Evolutionary conservation across 257 asterid species (phyloP).

Genomic region (Eucommia ulmoides): DNA sequence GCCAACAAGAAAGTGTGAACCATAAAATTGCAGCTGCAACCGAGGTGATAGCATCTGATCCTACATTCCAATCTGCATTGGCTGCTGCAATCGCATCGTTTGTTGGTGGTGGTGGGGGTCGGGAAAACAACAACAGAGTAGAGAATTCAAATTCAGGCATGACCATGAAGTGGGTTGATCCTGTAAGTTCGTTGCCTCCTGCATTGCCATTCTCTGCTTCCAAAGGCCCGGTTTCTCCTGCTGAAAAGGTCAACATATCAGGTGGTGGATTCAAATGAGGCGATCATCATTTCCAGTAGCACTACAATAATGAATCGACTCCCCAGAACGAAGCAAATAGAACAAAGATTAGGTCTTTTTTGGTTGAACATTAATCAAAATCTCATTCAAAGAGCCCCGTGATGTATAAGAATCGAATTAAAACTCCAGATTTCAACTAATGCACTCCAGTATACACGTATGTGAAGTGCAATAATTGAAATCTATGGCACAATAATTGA

Average conservation of each 20-base stretch:
- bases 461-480: too few relatives aligned
- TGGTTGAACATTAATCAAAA: too few relatives aligned
- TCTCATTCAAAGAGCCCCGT: too few relatives aligned
- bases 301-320: too few relatives aligned
- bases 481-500: too few relatives aligned
- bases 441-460: too few relatives aligned
- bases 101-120: constrained; percentile 12
- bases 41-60: constrained; percentile 23
- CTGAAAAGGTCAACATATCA: constrained; percentile 13
- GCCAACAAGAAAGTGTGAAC: neutral
- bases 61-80: constrained; percentile 26
- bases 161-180: neutral
- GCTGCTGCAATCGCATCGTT: constrained; percentile 28
- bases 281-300: too few relatives aligned
- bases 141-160: constrained; percentile 13
- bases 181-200: constrained; percentile 9
- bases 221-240: constrained; percentile 10
- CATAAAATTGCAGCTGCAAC: constrained; percentile 18
- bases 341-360: too few relatives aligned
- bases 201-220: constrained; percentile 10
- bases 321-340: too few relatives aligned
- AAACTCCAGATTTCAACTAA: too few relatives aligned
- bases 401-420: too few relatives aligned
- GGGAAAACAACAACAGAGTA: constrained; percentile 4
- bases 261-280: constrained; percentile 10